A percentile compares a stretch with the other conserved stretches of the same genome.
Evolutionary conservation across 768 basidiomycete species (phyloP).

Genomic region (Lyophyllum atratum): DNA sequence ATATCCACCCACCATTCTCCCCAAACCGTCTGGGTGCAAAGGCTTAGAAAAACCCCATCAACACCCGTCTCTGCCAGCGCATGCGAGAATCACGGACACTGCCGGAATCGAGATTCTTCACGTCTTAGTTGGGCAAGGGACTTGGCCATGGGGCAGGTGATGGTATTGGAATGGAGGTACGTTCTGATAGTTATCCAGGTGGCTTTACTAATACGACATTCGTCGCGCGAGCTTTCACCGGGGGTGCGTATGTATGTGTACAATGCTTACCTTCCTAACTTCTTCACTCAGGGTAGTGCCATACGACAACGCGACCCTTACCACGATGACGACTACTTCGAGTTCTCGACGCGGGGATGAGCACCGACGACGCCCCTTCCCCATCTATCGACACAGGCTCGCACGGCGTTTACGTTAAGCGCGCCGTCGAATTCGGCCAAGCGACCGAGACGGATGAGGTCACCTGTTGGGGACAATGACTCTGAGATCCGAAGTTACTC

Average conservation of each 20-base stretch:
- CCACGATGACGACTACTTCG: too few relatives aligned
- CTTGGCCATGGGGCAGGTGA: too few relatives aligned
- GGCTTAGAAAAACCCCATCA: neutral
- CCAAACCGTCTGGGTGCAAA: neutral
- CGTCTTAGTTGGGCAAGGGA: too few relatives aligned
- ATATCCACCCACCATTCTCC: neutral
- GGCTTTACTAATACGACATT: too few relatives aligned
- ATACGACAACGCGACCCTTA: too few relatives aligned
- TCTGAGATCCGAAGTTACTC: too few relatives aligned
- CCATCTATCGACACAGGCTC: too few relatives aligned
- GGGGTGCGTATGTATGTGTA: neutral
- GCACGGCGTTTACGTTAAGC: neutral
- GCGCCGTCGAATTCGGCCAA: neutral
- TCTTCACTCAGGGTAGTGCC: too few relatives aligned
- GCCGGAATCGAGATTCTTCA: conserved; percentile 18
- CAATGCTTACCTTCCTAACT: neutral
- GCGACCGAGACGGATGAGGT: neutral
- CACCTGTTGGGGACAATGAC: neutral
- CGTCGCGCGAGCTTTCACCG: neutral
- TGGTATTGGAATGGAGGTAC: too few relatives aligned
- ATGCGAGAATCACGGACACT: conserved; percentile 23
- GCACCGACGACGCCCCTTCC: too few relatives aligned
- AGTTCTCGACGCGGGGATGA: too few relatives aligned
- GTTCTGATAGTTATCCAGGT: too few relatives aligned
- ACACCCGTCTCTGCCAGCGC: conserved; percentile 1